A percentile compares a stretch with the other conserved stretches of the same genome.
Conservation (phyloP, 2,329 filamentous ascomycete species). For the Epichloe scottii region DNA sequence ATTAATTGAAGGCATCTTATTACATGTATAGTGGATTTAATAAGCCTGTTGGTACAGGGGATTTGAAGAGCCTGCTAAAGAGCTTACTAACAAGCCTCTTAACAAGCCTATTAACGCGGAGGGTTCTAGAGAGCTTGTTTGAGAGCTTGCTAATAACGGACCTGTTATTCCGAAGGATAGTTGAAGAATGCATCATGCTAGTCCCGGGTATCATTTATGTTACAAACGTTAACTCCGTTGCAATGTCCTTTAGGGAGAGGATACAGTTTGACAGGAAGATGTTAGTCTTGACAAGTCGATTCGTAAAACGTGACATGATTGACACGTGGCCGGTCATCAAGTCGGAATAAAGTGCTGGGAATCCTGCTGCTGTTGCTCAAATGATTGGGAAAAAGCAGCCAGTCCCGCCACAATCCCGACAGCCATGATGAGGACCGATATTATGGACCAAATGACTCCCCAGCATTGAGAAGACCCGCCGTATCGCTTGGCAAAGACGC, state of each 20-base stretch:
- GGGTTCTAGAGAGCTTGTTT: too few species aligned
- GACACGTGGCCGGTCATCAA: slow-evolving; percentile 7
- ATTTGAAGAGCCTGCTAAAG: too few species aligned
- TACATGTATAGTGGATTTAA: too few species aligned
- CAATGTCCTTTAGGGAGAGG: too few species aligned
- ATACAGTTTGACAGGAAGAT: too few species aligned
- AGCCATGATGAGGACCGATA: slow-evolving; percentile 61
- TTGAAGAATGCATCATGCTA: neutral
- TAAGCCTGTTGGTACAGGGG: too few species aligned
- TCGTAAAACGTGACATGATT: too few species aligned
- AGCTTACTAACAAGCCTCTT: too few species aligned
- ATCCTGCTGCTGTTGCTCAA: slow-evolving; percentile 54
- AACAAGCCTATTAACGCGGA: too few species aligned
- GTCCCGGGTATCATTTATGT: neutral
- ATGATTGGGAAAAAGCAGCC: slow-evolving; percentile 62
- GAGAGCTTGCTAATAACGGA: too few species aligned
- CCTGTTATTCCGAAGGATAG: too few species aligned
- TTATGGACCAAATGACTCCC: slow-evolving; percentile 66
- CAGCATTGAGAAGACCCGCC: slow-evolving; percentile 71
- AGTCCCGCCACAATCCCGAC: slow-evolving; percentile 63
- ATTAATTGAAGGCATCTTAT: too few species aligned
- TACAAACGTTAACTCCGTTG: neutral
- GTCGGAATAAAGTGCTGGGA: slow-evolving; percentile 53
- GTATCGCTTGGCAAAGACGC: slow-evolving; percentile 65
- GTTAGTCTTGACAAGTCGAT: neutral